phyloP scores from a whole-genome alignment of 1,284 basidiomycete genomes.

The Malassezia obtusa region DNA sequence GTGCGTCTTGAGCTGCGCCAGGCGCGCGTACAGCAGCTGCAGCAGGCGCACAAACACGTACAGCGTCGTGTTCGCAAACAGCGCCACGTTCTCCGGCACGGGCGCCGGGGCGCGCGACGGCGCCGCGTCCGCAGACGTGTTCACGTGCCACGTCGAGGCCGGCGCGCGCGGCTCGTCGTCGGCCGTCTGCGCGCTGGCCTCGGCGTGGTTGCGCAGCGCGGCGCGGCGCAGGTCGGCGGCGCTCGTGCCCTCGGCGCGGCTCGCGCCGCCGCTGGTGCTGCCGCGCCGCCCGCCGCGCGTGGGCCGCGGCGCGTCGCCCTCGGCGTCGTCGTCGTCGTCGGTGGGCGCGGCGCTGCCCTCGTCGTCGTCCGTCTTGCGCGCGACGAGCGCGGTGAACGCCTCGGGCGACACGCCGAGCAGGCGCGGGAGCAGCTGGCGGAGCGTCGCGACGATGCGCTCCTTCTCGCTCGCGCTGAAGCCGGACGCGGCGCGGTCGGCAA shows the following conservation, averaged over 20 bases:
- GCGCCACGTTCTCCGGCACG: constrained; percentile 51
- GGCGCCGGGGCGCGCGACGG: constrained; percentile 12
- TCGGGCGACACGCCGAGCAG: constrained; percentile 67
- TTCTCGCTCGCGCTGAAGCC: constrained; percentile 69
- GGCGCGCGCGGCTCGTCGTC: constrained; percentile 20
- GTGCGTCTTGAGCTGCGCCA: constrained; percentile 64
- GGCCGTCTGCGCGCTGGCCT: constrained; percentile 20
- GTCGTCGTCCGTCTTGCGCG: constrained; percentile 19
- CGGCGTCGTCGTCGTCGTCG: constrained; percentile 37
- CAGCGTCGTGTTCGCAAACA: constrained; percentile 86
- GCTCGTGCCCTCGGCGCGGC: constrained; percentile 9
- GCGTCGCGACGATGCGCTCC: constrained; percentile 70
- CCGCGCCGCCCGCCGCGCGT: neutral
- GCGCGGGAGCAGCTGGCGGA: constrained; percentile 72
- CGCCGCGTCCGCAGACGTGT: constrained; percentile 25
- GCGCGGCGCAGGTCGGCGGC: constrained; percentile 15
- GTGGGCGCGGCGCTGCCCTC: constrained; percentile 19
- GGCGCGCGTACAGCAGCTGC: constrained; percentile 76
- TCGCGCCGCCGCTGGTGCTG: constrained; percentile 19
- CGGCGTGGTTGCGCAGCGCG: constrained; percentile 21
- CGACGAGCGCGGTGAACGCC: constrained; percentile 48
- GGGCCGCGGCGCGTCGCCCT: constrained; percentile 21
- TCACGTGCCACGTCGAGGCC: constrained; percentile 51
- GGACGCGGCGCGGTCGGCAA: constrained; percentile 63
- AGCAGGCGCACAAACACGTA: constrained; percentile 73